A percentile compares a stretch with the other conserved stretches of the same genome.
Evolutionary conservation across 2,329 filamentous ascomycete species (phyloP).

Genomic region (Tolypocladium tropicale): DNA sequence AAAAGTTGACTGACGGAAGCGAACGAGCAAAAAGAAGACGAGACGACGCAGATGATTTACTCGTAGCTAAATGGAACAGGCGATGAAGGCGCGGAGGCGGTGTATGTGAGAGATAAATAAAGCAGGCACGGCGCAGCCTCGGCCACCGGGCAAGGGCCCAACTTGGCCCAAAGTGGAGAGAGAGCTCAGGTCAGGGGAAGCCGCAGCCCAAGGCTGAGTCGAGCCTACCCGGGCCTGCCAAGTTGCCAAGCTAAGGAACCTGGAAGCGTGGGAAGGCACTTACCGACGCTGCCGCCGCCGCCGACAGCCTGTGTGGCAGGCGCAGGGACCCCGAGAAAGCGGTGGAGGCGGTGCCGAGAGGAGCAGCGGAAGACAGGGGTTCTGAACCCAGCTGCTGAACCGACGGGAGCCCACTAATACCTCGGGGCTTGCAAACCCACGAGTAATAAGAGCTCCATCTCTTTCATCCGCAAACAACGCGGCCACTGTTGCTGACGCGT

Average conservation of each 20-base stretch:
- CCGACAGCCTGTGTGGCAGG: too few relatives aligned
- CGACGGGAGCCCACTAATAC: too few relatives aligned
- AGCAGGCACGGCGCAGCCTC: background rate
- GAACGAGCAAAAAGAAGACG: background rate
- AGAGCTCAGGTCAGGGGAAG: background rate
- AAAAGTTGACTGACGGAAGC: too few relatives aligned
- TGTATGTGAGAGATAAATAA: background rate
- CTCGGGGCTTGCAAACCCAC: too few relatives aligned
- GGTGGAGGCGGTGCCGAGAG: background rate
- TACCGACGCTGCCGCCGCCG: too few relatives aligned
- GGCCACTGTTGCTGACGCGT: too few relatives aligned
- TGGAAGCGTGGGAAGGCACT: too few relatives aligned
- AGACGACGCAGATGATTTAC: background rate
- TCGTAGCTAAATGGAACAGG: too few relatives aligned
- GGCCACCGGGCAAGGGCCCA: background rate
- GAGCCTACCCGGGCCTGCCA: too few relatives aligned
- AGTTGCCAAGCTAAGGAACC: too few relatives aligned
- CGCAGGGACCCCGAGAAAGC: background rate
- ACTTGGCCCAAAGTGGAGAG: background rate
- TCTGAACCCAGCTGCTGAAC: background rate
- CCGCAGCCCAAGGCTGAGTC: background rate
- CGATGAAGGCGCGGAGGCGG: background rate
- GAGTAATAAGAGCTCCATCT: too few relatives aligned
- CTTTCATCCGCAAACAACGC: too few relatives aligned
- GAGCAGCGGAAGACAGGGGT: background rate